Evolutionary conservation across 768 basidiomycete genomes (phyloP).

Genomic region (Mycena leptocephala): DNA sequence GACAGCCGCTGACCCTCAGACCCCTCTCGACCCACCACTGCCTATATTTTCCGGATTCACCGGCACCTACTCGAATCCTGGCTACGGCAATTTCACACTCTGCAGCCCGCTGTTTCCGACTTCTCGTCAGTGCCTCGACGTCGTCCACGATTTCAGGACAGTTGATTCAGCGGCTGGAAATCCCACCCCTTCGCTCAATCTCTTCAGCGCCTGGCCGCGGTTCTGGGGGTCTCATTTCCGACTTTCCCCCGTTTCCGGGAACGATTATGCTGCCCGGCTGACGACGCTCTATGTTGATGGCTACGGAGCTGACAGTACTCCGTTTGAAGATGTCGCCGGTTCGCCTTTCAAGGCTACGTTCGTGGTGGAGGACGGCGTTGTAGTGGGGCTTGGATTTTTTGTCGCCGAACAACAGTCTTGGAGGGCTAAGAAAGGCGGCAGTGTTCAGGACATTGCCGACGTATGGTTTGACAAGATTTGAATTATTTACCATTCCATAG

Average conservation of each 20-base stretch:
- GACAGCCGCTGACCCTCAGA: background rate
- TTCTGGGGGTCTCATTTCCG: constrained; percentile 57
- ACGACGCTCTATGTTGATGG: too few species aligned
- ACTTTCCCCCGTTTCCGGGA: constrained; percentile 18
- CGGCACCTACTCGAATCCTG: constrained; percentile 54
- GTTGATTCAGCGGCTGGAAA: constrained; percentile 37
- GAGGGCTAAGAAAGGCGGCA: constrained; percentile 35
- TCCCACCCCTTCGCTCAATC: constrained; percentile 1
- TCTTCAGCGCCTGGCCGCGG: too few species aligned
- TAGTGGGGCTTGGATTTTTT: constrained; percentile 48
- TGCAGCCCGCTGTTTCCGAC: constrained; percentile 50
- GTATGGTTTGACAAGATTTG: constrained; percentile 47
- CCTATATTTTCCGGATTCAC: constrained; percentile 44
- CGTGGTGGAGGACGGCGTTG: constrained; percentile 41
- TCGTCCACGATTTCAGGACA: constrained; percentile 46
- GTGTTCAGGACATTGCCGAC: constrained; percentile 44
- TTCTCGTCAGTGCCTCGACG: constrained; percentile 36
- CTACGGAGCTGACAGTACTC: too few species aligned
- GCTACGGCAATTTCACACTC: constrained; percentile 56
- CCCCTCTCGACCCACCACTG: background rate
- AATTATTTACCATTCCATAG: too few species aligned
- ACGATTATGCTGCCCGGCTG: too few species aligned
- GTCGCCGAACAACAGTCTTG: constrained; percentile 34
- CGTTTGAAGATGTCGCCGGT: background rate
- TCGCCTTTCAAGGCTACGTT: constrained; percentile 39